phyloP scores from a whole-genome alignment of 2,329 filamentous ascomycete genomes.

The Colletotrichum sp. region DNA sequence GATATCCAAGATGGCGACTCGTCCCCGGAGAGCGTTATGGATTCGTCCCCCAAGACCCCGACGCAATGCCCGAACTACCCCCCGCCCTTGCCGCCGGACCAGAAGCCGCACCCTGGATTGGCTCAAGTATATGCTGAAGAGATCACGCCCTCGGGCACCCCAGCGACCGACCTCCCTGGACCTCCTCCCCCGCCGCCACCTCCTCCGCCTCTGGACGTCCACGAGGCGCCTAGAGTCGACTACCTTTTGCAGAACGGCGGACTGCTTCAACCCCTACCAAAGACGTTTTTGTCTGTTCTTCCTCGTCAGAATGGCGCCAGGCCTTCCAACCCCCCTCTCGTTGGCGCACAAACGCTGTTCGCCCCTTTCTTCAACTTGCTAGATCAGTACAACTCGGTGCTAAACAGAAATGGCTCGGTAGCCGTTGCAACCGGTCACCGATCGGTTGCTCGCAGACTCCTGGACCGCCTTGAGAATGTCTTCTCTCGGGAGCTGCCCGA shows the following conservation, averaged over 20 bases:
- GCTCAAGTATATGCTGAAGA: conserved; percentile 44
- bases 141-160: conserved; percentile 43
- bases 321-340: conserved; percentile 67
- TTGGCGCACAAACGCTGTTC: conserved; percentile 77
- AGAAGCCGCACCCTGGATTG: conserved; percentile 38
- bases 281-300: conserved; percentile 71
- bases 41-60: conserved; percentile 67
- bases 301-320: conserved; percentile 62
- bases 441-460: conserved; percentile 86
- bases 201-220: conserved; percentile 73
- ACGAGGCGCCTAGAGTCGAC: conserved; percentile 83
- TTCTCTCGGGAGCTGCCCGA: conserved; percentile 91
- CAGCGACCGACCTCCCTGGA: conserved; percentile 45
- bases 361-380: conserved; percentile 82
- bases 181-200: conserved; percentile 71
- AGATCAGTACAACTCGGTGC: conserved; percentile 83
- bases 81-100: conserved; percentile 42
- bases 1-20: conserved; percentile 50
- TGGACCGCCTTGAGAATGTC: conserved; percentile 91
- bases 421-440: conserved; percentile 95
- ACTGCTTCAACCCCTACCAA: conserved; percentile 72
- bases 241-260: conserved; percentile 92
- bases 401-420: conserved; percentile 84
- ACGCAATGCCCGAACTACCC: conserved; percentile 60
- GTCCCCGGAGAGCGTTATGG: conserved; percentile 51